Evolutionary conservation across 2,329 filamentous ascomycete genomes (phyloP), one percentile per base, ranked within the genome.

Genomic region (Raffaelea albimanens): DNA sequence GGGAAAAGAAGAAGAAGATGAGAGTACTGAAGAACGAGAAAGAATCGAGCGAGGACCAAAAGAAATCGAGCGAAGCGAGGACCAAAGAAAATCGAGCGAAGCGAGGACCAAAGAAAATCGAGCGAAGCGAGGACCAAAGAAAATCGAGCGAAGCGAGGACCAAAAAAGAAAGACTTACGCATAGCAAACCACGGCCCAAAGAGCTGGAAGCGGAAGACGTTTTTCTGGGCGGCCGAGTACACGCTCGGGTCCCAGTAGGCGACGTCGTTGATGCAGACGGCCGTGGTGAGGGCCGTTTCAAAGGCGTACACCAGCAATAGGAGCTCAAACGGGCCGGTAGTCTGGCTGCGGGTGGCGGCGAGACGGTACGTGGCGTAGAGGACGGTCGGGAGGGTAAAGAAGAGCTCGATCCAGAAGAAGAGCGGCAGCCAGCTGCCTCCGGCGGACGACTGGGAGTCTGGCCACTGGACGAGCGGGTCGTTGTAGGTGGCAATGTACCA

Each of bases 181-280:
- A 80, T 60, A 2, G 71, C 58, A 11, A 71, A 59, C 62, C 73
- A 81, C 0, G 75, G 71, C 2, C 70, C 64, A 56, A 78, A 77
- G 0, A 75, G 62, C 16, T 71, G 68, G 47, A 66, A 70, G 4
- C 76, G 54, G 41, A 80, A 61, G 23, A 63, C 63, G 22, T 58
- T 54, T 65, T 75, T 77, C 55, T 72, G 60, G 45, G 66, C 62
- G 0, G 57, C 55, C 11, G 63, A 65, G 51, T 77, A 68, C 31
- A 72, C 55, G 3, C 61, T 64, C 0, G 64, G 59, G 9, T 74
- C 72, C 71, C 76, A 75, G 44, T 67, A 65, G 50, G 58, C 62
- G 8, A 73, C 63, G 53, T 79, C 72, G 51, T 66, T 67, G 56
- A 75, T 67, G 62, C 74, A 78, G 2, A 71, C 66, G 13, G 67